Evolutionary conservation across 1,284 basidiomycete species (phyloP).

Genomic region (Trichosporon sp.): DNA sequence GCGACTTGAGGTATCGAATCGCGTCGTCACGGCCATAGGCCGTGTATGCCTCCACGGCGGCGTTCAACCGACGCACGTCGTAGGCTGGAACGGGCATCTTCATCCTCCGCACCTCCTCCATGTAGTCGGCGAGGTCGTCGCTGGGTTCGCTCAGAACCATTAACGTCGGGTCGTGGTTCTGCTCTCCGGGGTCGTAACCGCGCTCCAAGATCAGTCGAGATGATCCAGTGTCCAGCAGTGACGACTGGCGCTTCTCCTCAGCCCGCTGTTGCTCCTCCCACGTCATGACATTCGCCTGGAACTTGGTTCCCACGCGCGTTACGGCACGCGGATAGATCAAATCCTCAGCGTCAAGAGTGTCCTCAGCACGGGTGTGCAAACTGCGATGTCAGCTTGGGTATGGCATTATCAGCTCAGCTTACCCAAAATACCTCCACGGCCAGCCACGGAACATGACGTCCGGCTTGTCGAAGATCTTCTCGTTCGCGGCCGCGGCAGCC

Average conservation of each 20-base stretch:
- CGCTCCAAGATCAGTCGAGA: constrained; percentile 46
- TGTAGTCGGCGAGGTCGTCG: constrained; percentile 43
- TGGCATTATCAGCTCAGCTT: constrained; percentile 56
- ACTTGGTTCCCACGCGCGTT: constrained; percentile 83
- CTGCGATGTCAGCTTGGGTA: constrained; percentile 56
- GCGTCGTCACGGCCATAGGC: constrained; percentile 41
- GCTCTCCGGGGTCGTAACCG: constrained; percentile 45
- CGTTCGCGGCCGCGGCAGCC: constrained; percentile 19
- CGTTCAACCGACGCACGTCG: constrained; percentile 47
- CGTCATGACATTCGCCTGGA: constrained; percentile 65
- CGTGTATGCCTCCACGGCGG: constrained; percentile 38
- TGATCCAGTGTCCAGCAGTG: constrained; percentile 35
- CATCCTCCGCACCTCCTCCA: constrained; percentile 41
- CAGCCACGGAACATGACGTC: constrained; percentile 70
- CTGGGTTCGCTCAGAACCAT: constrained; percentile 41
- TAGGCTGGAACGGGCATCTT: constrained; percentile 46
- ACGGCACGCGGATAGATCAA: constrained; percentile 89
- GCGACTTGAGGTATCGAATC: constrained; percentile 36
- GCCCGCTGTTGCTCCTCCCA: constrained; percentile 53
- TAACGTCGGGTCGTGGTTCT: constrained; percentile 46
- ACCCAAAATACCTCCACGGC: constrained; percentile 97
- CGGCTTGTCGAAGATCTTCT: constrained; percentile 64
- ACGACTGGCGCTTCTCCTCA: constrained; percentile 32
- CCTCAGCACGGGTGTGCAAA: constrained; percentile 84
- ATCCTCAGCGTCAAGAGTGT: constrained; percentile 91